Percentiles rank a stretch among this genome's conserved stretches.
These are phyloP conservation scores for Hordeum marinum DNA, from an alignment of 176 grass and related monocot genomes.

Conservation along the genomic window DNA sequence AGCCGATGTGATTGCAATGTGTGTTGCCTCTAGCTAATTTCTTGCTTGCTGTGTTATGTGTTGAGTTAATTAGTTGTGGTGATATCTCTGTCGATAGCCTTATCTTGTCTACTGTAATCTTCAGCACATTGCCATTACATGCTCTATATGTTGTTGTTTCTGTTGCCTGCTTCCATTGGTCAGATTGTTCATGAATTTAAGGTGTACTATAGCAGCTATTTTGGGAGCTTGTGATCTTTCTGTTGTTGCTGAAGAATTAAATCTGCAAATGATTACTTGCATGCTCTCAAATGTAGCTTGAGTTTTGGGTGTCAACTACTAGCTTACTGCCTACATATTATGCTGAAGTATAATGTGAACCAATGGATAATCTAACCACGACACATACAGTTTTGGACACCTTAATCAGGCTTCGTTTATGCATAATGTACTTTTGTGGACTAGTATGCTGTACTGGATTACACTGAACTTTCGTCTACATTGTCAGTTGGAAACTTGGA, in stretches of 20 bases:
- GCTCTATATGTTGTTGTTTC: neutral
- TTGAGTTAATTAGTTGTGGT: neutral
- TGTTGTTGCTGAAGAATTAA: neutral
- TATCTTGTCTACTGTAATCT: too few species aligned
- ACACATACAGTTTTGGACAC: too few species aligned
- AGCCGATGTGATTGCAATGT: too few species aligned
- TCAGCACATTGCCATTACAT: too few species aligned
- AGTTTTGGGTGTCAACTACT: neutral
- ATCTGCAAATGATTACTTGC: neutral
- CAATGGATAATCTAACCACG: neutral
- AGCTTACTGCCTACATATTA: neutral
- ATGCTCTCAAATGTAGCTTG: neutral
- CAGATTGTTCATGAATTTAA: neutral
- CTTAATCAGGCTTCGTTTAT: too few species aligned
- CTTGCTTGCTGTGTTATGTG: too few species aligned
- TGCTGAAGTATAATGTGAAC: neutral
- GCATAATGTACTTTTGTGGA: too few species aligned
- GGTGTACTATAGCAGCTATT: neutral
- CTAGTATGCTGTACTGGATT: too few species aligned
- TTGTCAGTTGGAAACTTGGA: too few species aligned
- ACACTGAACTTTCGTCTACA: too few species aligned
- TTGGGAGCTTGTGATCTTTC: neutral
- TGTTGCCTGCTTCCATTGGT: neutral
- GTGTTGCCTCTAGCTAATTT: too few species aligned
- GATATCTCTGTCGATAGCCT: too few species aligned